Percentiles rank a stretch among this genome's conserved stretches.
phyloP scores from a whole-genome alignment of 768 basidiomycete genomes.

The Lactarius pseudohatsudake region DNA sequence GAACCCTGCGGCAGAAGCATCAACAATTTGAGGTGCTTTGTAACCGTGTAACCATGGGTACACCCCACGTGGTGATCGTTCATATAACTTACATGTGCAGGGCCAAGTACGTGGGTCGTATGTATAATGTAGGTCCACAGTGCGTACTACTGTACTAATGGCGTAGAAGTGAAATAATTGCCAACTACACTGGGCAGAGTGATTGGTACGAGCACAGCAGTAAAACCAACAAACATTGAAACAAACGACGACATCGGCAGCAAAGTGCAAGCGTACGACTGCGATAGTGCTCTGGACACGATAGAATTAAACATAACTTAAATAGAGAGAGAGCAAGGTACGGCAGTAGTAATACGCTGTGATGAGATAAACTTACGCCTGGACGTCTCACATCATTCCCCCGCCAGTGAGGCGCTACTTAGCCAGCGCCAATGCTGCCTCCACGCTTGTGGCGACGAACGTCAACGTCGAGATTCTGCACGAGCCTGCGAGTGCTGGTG shows the following conservation, averaged over 20 bases:
- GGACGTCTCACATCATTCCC: too few relatives aligned
- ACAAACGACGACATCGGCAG: background rate
- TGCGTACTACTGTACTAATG: background rate
- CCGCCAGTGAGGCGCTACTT: too few relatives aligned
- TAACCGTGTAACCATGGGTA: background rate
- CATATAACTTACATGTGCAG: background rate
- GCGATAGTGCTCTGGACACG: too few relatives aligned
- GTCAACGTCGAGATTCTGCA: background rate
- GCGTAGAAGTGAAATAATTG: background rate
- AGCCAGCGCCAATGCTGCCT: background rate
- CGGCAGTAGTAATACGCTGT: too few relatives aligned
- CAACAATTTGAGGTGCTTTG: background rate
- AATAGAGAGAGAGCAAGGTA: too few relatives aligned
- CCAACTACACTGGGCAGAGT: background rate
- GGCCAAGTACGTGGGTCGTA: background rate
- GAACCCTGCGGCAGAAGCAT: slow-evolving; percentile 29
- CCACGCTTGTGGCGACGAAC: background rate
- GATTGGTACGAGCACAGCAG: background rate
- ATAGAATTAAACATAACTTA: background rate
- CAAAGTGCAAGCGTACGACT: too few relatives aligned
- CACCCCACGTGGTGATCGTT: background rate
- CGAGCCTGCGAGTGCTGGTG: background rate
- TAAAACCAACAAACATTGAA: background rate
- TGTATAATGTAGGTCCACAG: background rate
- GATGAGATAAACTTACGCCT: too few relatives aligned